Evolutionary conservation across 129 eudicot genomes (phyloP).

Genomic region (Flaveria linearis): DNA sequence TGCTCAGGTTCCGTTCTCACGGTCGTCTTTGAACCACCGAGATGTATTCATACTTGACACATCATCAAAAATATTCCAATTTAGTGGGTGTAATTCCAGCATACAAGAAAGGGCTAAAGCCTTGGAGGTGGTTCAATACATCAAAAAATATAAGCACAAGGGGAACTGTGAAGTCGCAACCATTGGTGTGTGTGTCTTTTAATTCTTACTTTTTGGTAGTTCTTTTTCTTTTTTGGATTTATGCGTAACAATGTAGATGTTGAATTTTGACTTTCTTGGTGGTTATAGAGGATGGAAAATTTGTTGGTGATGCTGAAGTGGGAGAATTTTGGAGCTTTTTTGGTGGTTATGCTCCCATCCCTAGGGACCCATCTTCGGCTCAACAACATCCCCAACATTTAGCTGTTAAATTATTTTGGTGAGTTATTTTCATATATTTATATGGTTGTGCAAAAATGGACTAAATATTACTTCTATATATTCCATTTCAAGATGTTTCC

Average conservation of each 20-base stretch:
- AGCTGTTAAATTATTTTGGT: conserved; percentile 58
- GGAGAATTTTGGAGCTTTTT: conserved; percentile 85
- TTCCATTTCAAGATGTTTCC: conserved; percentile 7
- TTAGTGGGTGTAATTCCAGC: conserved; percentile 69
- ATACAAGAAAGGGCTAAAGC: conserved; percentile 86
- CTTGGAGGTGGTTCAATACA: conserved; percentile 71
- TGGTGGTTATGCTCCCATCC: conserved; percentile 87
- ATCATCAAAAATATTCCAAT: conserved; percentile 55
- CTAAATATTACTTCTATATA: conserved; percentile 4
- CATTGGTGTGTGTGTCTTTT: conserved; percentile 46
- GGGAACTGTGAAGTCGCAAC: conserved; percentile 71
- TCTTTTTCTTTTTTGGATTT: not conserved
- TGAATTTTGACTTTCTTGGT: conserved; percentile 13
- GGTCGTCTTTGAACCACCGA: conserved; percentile 76
- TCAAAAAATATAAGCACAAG: conserved; percentile 65
- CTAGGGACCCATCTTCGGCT: conserved; percentile 45
- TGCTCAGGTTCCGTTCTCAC: conserved; percentile 67
- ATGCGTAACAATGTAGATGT: not conserved
- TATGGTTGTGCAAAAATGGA: not conserved
- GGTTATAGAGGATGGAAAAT: conserved; percentile 68
- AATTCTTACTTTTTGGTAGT: not conserved
- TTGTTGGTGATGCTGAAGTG: conserved; percentile 79
- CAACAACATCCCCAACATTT: conserved; percentile 36
- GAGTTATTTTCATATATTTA: conserved; percentile 29
- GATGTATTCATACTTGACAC: conserved; percentile 82